Evolutionary conservation across 495 filamentous ascomycete species (phyloP).

Genomic region (Cudoniella acicularis): DNA sequence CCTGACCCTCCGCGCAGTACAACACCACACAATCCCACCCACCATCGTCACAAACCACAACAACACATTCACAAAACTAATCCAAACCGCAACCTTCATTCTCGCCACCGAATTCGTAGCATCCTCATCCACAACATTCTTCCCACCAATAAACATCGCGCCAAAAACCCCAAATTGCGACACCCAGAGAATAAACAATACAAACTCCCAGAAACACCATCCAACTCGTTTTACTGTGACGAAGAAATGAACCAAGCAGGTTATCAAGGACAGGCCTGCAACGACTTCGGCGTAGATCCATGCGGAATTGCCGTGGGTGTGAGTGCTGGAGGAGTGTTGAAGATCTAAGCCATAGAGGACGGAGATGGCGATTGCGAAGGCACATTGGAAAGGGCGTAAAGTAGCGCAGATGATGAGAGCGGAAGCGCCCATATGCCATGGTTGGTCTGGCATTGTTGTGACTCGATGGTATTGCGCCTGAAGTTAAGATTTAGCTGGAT

Average conservation of each 20-base stretch:
- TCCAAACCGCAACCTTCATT: slow-evolving; percentile 71
- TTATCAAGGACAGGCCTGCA: slow-evolving; percentile 27
- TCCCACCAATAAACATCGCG: slow-evolving; percentile 58
- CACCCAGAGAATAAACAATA: slow-evolving; percentile 54
- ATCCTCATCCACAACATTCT: slow-evolving; percentile 36
- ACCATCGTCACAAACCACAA: slow-evolving; percentile 55
- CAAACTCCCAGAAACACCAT: slow-evolving; percentile 32
- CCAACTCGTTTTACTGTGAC: slow-evolving; percentile 24
- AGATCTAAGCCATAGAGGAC: slow-evolving; percentile 34
- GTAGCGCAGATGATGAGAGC: background rate
- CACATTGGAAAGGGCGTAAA: background rate
- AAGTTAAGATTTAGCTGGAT: background rate
- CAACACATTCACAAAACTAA: slow-evolving; percentile 61
- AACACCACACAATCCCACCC: slow-evolving; percentile 31
- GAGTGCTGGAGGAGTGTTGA: slow-evolving; percentile 13
- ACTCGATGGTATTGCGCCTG: background rate
- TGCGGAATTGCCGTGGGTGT: slow-evolving; percentile 20
- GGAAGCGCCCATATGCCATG: background rate
- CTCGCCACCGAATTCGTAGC: slow-evolving; percentile 33
- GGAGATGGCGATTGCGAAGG: slow-evolving; percentile 29
- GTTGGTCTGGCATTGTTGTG: background rate
- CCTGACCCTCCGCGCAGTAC: slow-evolving; percentile 28
- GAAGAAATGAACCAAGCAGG: slow-evolving; percentile 30
- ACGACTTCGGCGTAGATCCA: slow-evolving; percentile 34
- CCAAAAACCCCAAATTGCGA: slow-evolving; percentile 68